Base-by-base conservation (phyloP, 1,284 basidiomycete genomes). In the Veloboletus limbatus region DNA sequence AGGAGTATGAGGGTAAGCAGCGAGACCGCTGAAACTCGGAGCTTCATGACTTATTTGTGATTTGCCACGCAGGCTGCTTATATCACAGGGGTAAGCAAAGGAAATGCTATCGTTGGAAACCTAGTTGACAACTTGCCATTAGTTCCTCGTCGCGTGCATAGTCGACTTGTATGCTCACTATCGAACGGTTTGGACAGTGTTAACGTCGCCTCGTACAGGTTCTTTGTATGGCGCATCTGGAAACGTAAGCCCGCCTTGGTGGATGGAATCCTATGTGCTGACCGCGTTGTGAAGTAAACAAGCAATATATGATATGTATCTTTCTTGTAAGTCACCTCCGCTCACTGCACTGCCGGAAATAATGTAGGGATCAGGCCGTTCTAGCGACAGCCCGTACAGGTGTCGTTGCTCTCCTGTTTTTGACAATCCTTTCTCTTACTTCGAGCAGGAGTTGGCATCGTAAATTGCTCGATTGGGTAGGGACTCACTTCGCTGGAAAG, bases 201-300 rank as follows among this genome's bases (percentile, higher is more conserved):
- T 45, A 9, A 51, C 10, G 8, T 11, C 14, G 8, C 14, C 6
- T 21, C 27, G 3, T 24, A 17, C 25, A 52, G 43, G 21, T 41
- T 52, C 35, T 47, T 52, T 8, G 27, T 52, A 20, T 52, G 50
- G 50, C 50, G 50, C 22, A 47, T 52, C 20, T 52, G 50, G 50
- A 27, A 42, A 39, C 22, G 50, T 52, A 37, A 35, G 50, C 10
- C 22, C 30, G 21, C 14, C 16, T n/a, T 26, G 8, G n/a, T 26
- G 32, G 11, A 16, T n/a, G 10, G 13, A 9, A 3, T 4, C 2
- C 9, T 14, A 20, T 16, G n/a, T 8, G 6, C 27, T 20, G 6
- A 41, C 4, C 8, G 13, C 13, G 21, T 6, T 18, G 14, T 9
- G 24, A 36, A 52, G 40, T 38, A 33, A 54, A 46, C 33, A 43